phyloP scores from a whole-genome alignment of 2,329 filamentous ascomycete species.

The Aspergillus brasiliensis region DNA sequence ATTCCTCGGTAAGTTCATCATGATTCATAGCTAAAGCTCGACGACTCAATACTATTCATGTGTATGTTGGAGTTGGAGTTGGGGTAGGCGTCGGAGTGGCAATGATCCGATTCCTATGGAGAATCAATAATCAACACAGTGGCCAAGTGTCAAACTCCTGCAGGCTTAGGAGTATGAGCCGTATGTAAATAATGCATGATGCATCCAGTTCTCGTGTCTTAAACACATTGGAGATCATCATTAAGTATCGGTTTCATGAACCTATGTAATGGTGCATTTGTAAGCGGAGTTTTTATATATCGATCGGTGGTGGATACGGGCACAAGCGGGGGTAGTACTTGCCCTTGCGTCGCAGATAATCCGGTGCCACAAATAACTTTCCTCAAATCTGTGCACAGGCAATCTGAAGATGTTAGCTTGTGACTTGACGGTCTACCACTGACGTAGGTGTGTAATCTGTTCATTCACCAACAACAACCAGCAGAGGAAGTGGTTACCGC shows the following conservation, averaged over 20 bases:
- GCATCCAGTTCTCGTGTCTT: not conserved
- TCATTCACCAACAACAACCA: too few species aligned
- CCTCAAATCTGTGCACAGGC: not conserved
- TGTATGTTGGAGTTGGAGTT: too few species aligned
- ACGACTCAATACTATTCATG: too few species aligned
- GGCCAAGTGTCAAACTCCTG: not conserved
- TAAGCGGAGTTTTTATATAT: not conserved
- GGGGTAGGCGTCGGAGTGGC: too few species aligned
- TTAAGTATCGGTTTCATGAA: not conserved
- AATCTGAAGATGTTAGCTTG: not conserved
- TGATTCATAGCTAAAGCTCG: too few species aligned
- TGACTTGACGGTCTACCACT: not conserved
- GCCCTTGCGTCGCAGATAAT: conserved; percentile 6
- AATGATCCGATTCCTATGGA: too few species aligned
- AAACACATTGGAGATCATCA: not conserved
- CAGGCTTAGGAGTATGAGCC: not conserved
- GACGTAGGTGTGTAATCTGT: not conserved
- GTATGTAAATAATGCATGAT: not conserved
- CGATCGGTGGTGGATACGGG: not conserved
- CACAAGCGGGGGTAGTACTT: not conserved
- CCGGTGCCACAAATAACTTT: not conserved
- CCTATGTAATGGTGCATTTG: not conserved
- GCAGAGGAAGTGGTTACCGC: not conserved
- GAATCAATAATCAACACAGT: too few species aligned
- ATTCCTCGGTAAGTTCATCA: too few species aligned